phyloP scores from a whole-genome alignment of 208 protist species.

The Angomonas ambiguus region DNA sequence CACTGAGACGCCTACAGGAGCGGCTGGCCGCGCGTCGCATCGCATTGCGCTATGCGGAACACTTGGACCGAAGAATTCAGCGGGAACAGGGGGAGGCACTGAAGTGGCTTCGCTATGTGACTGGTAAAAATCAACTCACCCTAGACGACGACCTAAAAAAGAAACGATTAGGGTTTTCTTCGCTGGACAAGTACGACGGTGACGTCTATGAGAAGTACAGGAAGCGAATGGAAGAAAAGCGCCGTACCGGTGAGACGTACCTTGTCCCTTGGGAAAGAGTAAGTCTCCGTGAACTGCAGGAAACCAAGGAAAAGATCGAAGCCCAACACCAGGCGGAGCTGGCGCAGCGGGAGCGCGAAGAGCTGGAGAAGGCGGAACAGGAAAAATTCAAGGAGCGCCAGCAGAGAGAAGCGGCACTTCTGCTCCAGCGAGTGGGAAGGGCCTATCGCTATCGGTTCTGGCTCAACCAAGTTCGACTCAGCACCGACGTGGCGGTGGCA shows the following conservation, averaged over 20 bases:
- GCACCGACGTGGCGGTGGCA: slow-evolving; percentile 18
- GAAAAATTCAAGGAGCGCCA: slow-evolving; percentile 28
- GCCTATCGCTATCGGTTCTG: slow-evolving; percentile 34
- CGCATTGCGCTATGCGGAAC: slow-evolving; percentile 19
- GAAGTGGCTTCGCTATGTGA: background rate
- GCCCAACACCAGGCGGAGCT: slow-evolving; percentile 11
- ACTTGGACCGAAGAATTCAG: slow-evolving; percentile 18
- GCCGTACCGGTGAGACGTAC: background rate
- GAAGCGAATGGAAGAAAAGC: background rate
- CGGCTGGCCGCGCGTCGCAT: slow-evolving; percentile 34
- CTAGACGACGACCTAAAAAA: background rate
- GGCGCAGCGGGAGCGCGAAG: slow-evolving; percentile 17
- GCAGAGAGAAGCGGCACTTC: slow-evolving; percentile 28
- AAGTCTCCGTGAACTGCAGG: slow-evolving; percentile 27
- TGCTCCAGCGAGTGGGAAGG: slow-evolving; percentile 53
- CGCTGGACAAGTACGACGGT: background rate
- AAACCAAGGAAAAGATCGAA: slow-evolving; percentile 26
- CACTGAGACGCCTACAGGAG: slow-evolving; percentile 24
- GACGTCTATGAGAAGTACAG: slow-evolving; percentile 6
- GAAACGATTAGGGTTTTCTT: background rate
- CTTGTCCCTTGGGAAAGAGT: slow-evolving; percentile 43
- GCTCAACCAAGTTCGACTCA: slow-evolving; percentile 16
- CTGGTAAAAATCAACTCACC: background rate
- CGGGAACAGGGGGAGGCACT: slow-evolving; percentile 7
- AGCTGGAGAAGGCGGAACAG: slow-evolving; percentile 26